These are phyloP conservation scores for Plenodomus lindquistii DNA, from an alignment of 2,329 filamentous ascomycete species.

Conservation along the genomic window DNA sequence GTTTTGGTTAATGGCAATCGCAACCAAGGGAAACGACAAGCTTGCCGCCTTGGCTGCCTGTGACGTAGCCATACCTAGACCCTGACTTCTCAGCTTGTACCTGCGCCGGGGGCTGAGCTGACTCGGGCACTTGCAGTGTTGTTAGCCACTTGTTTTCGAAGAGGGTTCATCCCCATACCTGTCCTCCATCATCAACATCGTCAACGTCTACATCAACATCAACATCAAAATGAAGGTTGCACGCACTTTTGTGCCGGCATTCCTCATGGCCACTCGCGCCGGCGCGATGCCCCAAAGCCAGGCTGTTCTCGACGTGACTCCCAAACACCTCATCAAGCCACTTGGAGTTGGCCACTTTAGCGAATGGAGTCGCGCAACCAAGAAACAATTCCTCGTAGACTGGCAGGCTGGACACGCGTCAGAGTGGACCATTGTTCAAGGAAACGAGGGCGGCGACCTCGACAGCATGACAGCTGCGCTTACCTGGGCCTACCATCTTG, in stretches of 20 bases:
- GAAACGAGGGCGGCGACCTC: constrained; percentile 53
- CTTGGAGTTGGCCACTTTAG: constrained; percentile 54
- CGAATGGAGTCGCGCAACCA: constrained; percentile 53
- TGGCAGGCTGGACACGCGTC: constrained; percentile 50
- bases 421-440: constrained; percentile 53
- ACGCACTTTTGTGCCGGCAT: constrained; percentile 13
- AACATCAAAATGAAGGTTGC: constrained; percentile 21
- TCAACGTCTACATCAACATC: not conserved
- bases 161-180: not conserved
- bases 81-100: not conserved
- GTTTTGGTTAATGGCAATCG: too few relatives aligned
- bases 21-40: too few relatives aligned
- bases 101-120: constrained; percentile 1
- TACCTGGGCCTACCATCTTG: constrained; percentile 54
- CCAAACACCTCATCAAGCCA: constrained; percentile 11
- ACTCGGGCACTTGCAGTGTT: not conserved
- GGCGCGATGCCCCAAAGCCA: constrained; percentile 26
- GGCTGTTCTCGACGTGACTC: constrained; percentile 14
- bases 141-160: not conserved
- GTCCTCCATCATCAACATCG: not conserved
- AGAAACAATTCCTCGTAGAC: constrained; percentile 52
- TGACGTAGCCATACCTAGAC: not conserved
- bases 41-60: not conserved
- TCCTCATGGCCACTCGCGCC: constrained; percentile 14
- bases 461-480: constrained; percentile 52